Evolutionary conservation across 2,329 filamentous ascomycete species (phyloP).

Genomic region (Escovopsis sp.): DNA sequence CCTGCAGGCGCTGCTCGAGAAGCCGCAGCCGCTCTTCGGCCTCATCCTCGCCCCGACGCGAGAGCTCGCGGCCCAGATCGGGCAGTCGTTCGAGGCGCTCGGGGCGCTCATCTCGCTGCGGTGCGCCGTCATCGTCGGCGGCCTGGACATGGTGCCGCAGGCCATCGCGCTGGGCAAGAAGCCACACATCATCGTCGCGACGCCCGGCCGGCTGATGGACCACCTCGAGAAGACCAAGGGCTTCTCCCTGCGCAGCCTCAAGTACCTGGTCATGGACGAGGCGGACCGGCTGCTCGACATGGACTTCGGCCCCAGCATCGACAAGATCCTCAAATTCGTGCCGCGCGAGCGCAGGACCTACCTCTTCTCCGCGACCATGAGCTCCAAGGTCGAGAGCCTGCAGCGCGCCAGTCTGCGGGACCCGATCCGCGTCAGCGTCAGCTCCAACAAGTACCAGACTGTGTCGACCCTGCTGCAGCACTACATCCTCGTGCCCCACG

Average conservation of each 20-base stretch:
- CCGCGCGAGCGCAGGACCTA: conserved; percentile 67
- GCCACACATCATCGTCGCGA: conserved; percentile 86
- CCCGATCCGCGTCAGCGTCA: conserved; percentile 70
- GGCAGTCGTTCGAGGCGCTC: conserved; percentile 73
- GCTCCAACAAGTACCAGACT: conserved; percentile 74
- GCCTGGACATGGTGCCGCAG: conserved; percentile 91
- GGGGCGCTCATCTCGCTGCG: conserved; percentile 79
- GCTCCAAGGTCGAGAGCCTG: conserved; percentile 79
- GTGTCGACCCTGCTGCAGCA: conserved; percentile 78
- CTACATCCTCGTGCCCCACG: conserved; percentile 74
- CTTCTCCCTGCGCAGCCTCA: conserved; percentile 68
- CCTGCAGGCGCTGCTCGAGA: conserved; percentile 76
- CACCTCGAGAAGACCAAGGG: conserved; percentile 96
- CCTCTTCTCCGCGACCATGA: conserved; percentile 91
- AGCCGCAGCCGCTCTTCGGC: conserved; percentile 74
- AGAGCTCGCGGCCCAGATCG: conserved; percentile 86
- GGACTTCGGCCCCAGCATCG: conserved; percentile 82
- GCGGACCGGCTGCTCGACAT: conserved; percentile 84
- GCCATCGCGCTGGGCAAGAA: conserved; percentile 87
- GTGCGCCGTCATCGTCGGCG: conserved; percentile 76
- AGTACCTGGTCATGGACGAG: conserved; percentile 90
- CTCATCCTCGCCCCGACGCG: conserved; percentile 85
- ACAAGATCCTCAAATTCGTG: conserved; percentile 84
- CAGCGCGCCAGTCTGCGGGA: conserved; percentile 81
- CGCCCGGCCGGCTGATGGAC: conserved; percentile 76